Evolutionary conservation across 2,329 filamentous ascomycete species (phyloP).

Genomic region (Colletotrichum abscissum): DNA sequence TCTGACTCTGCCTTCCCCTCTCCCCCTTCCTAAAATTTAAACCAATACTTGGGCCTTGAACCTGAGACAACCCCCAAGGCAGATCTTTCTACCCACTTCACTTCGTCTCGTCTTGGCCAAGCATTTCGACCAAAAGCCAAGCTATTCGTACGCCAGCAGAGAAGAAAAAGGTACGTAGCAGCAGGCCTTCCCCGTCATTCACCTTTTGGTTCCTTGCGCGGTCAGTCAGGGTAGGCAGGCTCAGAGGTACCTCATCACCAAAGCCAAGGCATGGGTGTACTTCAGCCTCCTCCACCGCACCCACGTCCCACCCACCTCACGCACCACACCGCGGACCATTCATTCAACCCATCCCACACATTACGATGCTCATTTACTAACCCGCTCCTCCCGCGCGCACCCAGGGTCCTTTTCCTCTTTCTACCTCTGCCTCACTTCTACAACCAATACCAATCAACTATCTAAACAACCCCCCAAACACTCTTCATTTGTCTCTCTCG

Average conservation of each 20-base stretch:
- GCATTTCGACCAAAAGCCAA: background rate
- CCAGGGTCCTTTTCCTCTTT: background rate
- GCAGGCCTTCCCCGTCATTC: background rate
- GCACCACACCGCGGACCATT: constrained; percentile 1
- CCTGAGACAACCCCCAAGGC: constrained; percentile 28
- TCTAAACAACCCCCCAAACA: background rate
- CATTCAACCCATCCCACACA: constrained; percentile 17
- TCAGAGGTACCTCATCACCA: background rate
- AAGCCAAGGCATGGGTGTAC: background rate
- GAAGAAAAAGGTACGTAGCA: constrained; percentile 4
- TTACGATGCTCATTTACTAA: constrained; percentile 35
- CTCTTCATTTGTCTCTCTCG: background rate
- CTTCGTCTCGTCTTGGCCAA: constrained; percentile 22
- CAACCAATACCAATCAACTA: background rate
- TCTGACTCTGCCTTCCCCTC: background rate
- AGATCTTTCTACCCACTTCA: constrained; percentile 20
- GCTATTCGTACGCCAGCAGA: background rate
- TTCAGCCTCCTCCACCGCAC: constrained; percentile 19
- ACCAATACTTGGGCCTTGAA: constrained; percentile 23
- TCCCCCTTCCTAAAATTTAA: background rate
- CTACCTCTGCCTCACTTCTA: background rate
- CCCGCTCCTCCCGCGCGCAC: constrained; percentile 27
- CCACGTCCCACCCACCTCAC: background rate
- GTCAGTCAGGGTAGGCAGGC: background rate
- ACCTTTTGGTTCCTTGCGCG: background rate